Base-by-base conservation (phyloP, 106 monocot genomes). In the Dendrobium nobile region DNA sequence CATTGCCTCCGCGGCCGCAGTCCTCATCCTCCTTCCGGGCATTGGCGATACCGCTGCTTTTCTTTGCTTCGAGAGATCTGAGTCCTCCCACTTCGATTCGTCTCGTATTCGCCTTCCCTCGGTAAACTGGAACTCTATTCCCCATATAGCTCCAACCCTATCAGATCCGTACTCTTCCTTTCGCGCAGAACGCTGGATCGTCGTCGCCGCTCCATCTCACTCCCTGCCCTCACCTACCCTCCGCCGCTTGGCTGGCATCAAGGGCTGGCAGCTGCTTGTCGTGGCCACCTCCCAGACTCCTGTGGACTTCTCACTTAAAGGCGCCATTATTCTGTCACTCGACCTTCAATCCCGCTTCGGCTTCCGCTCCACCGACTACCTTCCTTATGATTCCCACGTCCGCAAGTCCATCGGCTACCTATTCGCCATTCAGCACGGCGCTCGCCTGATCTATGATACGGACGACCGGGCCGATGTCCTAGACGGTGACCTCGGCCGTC, bases 401-500 rank as follows among this genome's bases (percentile, higher is more conserved):
- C 81, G 92, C 67, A 92, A 92, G 82, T 84, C 89, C 58, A 80
- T 83, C 41, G 98, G 88, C 26, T 91, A 98, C 73, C 89, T 98
- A 44, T 98, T 86, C 84, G 95, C 95, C 13, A 86, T 95, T 79
- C 92, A 89, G 86, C 97, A 93, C 78, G 94, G 94, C 24, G 94
- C 97, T 9, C 82, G 85, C 42, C 77, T 85, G 83, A 94, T 97
- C 81, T 97, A 85, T 67, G 97, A 97, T 73, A 92, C 90, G 27
- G 97, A 97, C 75, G 88, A 88, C 85, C 90, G 97, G 16, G 94
- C 80, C 22, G 89, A 91, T 28, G 94, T 97, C 22, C 78, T 90
- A 7, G 89, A 78, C 16, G 89, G 58, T 43, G 89, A 97, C 72
- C 86, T 97, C 19, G 83, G 75, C 28, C 64, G 54, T 56, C 83